A percentile compares a stretch with the other conserved stretches of the same genome.
These are phyloP conservation scores for Xylaria sp. DNA, from an alignment of 2,329 filamentous ascomycete species.

Conservation along the genomic window DNA sequence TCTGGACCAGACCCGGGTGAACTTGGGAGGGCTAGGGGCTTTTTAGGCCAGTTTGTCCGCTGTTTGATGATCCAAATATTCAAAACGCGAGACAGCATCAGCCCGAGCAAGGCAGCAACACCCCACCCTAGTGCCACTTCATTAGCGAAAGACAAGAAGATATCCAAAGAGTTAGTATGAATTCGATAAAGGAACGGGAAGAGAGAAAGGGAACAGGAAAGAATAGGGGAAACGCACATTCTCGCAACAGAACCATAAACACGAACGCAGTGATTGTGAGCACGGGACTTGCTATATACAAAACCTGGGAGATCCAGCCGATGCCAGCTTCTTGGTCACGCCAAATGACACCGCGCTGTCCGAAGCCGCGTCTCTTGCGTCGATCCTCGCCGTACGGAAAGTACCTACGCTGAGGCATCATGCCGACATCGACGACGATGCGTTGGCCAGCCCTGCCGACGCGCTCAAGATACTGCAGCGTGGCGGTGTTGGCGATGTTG, in stretches of 20 bases:
- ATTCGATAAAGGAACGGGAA: neutral
- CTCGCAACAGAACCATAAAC: slow-evolving; percentile 58
- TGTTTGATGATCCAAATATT: slow-evolving; percentile 68
- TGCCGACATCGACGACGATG: slow-evolving; percentile 67
- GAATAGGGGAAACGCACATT: slow-evolving; percentile 51
- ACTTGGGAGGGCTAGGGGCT: slow-evolving; percentile 9
- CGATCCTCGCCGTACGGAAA: slow-evolving; percentile 44
- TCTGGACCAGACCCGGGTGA: slow-evolving; percentile 29
- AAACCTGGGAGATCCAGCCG: slow-evolving; percentile 59
- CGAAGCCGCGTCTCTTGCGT: slow-evolving; percentile 38
- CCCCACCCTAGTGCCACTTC: slow-evolving; percentile 57
- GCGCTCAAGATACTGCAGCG: slow-evolving; percentile 63
- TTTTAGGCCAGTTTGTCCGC: slow-evolving; percentile 50
- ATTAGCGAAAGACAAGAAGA: too few relatives aligned
- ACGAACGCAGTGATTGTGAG: slow-evolving; percentile 57
- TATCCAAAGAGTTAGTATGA: too few relatives aligned
- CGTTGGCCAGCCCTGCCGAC: slow-evolving; percentile 66
- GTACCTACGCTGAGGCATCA: slow-evolving; percentile 57
- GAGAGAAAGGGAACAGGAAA: neutral
- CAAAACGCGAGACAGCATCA: slow-evolving; percentile 64
- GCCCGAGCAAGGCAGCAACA: slow-evolving; percentile 56
- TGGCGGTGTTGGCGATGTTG: slow-evolving; percentile 61
- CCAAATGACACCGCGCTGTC: slow-evolving; percentile 47
- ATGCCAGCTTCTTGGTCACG: slow-evolving; percentile 49
- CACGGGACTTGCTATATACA: slow-evolving; percentile 60